These are phyloP conservation scores for Leccinum proliferum DNA, from an alignment of 1,284 basidiomycete species.

Conservation along the genomic window DNA sequence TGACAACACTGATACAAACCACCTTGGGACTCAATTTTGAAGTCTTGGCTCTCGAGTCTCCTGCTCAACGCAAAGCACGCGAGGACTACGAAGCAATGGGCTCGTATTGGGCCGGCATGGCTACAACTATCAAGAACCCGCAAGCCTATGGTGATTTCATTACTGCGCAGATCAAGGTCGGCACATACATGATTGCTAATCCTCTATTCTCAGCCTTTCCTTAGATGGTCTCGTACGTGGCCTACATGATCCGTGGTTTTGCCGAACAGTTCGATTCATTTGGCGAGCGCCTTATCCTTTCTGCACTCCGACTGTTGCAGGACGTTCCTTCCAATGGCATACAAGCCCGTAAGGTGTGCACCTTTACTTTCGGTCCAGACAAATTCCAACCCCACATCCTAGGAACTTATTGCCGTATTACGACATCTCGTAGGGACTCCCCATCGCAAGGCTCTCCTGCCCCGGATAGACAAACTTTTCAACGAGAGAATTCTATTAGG, in stretches of 20 bases:
- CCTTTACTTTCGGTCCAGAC: not conserved
- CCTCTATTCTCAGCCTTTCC: no score
- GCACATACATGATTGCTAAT: not conserved
- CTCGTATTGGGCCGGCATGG: slow-evolving; percentile 80
- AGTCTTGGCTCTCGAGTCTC: slow-evolving; percentile 75
- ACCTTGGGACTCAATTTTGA: slow-evolving; percentile 76
- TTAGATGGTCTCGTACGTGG: slow-evolving; percentile 89
- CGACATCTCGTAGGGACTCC: slow-evolving; percentile 86
- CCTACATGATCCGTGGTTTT: slow-evolving; percentile 81
- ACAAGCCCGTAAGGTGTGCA: slow-evolving; percentile 66
- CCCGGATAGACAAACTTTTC: slow-evolving; percentile 86
- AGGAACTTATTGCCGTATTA: slow-evolving; percentile 93
- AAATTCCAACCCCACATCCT: slow-evolving; percentile 8
- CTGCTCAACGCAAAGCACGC: slow-evolving; percentile 83
- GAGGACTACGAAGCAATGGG: slow-evolving; percentile 76
- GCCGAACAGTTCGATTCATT: slow-evolving; percentile 73
- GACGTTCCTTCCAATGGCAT: slow-evolving; percentile 91
- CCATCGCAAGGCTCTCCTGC: slow-evolving; percentile 77
- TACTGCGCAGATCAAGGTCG: slow-evolving; percentile 89
- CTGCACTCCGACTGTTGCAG: slow-evolving; percentile 83
- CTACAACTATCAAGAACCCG: slow-evolving; percentile 71
- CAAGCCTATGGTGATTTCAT: slow-evolving; percentile 86
- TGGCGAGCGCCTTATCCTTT: slow-evolving; percentile 78
- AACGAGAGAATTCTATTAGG: slow-evolving; percentile 93
- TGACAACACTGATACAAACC: slow-evolving; percentile 67